Percentiles rank a stretch among this genome's conserved stretches.
phyloP scores from a whole-genome alignment of 2,329 filamentous ascomycete genomes.

The Talaromyces islandicus region DNA sequence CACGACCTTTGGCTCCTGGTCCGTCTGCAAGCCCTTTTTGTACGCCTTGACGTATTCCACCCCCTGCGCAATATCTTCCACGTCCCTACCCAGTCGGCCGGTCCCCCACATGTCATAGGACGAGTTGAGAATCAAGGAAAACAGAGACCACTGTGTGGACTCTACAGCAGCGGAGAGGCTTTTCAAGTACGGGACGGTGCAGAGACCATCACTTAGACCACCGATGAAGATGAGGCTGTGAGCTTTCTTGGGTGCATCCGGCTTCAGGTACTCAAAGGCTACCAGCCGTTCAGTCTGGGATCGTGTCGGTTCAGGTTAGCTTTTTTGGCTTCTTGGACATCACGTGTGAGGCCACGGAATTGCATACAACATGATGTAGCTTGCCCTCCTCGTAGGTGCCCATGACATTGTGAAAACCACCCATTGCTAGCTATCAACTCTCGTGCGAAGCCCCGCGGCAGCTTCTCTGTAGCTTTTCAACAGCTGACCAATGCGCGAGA shows the following conservation, averaged over 20 bases:
- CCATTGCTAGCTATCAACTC: background rate
- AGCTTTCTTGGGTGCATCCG: conserved; percentile 22
- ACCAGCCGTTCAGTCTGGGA: conserved; percentile 32
- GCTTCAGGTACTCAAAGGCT: conserved; percentile 35
- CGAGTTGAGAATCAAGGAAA: conserved; percentile 46
- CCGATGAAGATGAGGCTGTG: conserved; percentile 54
- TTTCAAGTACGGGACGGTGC: conserved; percentile 49
- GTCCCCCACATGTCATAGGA: conserved; percentile 52
- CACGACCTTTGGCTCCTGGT: conserved; percentile 47
- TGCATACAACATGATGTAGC: conserved; percentile 8
- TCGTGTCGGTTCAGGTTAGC: background rate
- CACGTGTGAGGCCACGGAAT: background rate
- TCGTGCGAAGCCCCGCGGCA: background rate
- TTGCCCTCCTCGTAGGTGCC: conserved; percentile 7
- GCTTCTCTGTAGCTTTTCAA: background rate
- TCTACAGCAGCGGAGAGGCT: conserved; percentile 45
- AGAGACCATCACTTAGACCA: conserved; percentile 53
- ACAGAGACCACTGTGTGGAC: conserved; percentile 47
- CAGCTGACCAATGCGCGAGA: background rate
- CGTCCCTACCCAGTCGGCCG: conserved; percentile 48
- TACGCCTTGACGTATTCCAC: conserved; percentile 45
- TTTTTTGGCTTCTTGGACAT: background rate
- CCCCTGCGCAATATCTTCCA: conserved; percentile 47
- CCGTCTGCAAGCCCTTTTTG: conserved; percentile 18
- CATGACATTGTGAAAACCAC: conserved; percentile 9